These are phyloP conservation scores for Pittosporum tobira DNA, from an alignment of 129 eudicot genomes.

Conservation along the genomic window DNA sequence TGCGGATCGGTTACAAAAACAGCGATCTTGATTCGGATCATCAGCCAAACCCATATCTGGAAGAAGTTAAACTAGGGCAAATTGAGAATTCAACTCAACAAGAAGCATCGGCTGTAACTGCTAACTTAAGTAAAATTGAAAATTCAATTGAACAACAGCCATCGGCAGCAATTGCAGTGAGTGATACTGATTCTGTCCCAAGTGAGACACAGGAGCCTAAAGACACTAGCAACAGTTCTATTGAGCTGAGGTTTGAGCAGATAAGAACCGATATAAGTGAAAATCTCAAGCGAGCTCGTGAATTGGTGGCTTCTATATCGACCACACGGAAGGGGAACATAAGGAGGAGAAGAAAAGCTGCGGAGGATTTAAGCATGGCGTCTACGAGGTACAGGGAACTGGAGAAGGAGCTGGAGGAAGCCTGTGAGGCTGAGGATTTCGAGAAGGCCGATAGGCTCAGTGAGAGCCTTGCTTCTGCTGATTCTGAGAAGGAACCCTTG, in stretches of 20 bases:
- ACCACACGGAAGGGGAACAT: conserved; percentile 36
- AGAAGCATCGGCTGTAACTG: background rate
- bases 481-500: conserved; percentile 50
- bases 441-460: conserved; percentile 72
- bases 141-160: background rate
- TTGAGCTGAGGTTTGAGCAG: conserved; percentile 34
- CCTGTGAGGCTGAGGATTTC: conserved; percentile 76
- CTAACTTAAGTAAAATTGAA: background rate
- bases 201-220: background rate
- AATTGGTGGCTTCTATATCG: conserved; percentile 30
- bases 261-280: conserved; percentile 29
- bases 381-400: conserved; percentile 39
- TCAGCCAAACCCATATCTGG: conserved; percentile 9
- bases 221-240: conserved; percentile 16
- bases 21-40: conserved; percentile 3
- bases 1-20: conserved; percentile 53
- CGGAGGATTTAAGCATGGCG: conserved; percentile 37
- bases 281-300: conserved; percentile 32
- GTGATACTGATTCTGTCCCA: background rate
- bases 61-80: conserved; percentile 9
- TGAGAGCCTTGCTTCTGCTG: conserved; percentile 56
- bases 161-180: background rate
- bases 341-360: conserved; percentile 52
- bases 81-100: background rate
- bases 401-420: conserved; percentile 76